Evolutionary conservation across 1,139 yeast species (phyloP), one percentile per base, ranked within the genome.

Genomic region (Taphrina wiesneri): DNA sequence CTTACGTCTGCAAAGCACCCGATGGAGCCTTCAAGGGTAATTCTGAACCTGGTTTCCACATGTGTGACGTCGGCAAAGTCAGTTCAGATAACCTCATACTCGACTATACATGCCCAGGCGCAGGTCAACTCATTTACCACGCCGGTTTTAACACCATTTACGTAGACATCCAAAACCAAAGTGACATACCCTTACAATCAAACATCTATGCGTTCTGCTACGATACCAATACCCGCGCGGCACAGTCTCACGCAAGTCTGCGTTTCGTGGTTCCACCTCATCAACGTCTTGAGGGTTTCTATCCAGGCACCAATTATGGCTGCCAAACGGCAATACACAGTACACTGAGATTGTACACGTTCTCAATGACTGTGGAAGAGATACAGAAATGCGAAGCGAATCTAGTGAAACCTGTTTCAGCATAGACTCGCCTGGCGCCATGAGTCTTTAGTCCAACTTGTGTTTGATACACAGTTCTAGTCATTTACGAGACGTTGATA

Each of bases 121-220:
- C 43, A n/a, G 43, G 43, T n/a, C 1, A n/a, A 39, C 7, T 39
- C 19, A 39, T 39, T 19, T 39, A 39, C 19, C 43, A 39, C 43
- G 43, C 43, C 4, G 43, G 43, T 2, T 39, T 39, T 19, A 39
- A 39, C 4, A 19, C n/a, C 43, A 2, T 39, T 4, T 39, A n/a
- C 13, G 1, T 39, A 7, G 43, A 39, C 43, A n/a, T 39, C 17
- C 5, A 30, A 30, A 11, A 39, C 13, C 43, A 13, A 13, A 15
- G 3, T 2, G 19, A 2, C 43, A 13, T 7, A 39, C 19, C 43
- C 1, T n/a, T 13, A 7, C 7, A 19, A 13, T 7, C n/a, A 7
- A 39, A 39, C 30, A 19, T 45, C 28, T 45, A 45, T n/a, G 49
- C 49, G n/a, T 21, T 45, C 49, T 45, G 49, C n/a, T 45, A 45